Conservation (phyloP, 2,329 filamentous ascomycete species). For the Coniochaeta hoffmannii region DNA sequence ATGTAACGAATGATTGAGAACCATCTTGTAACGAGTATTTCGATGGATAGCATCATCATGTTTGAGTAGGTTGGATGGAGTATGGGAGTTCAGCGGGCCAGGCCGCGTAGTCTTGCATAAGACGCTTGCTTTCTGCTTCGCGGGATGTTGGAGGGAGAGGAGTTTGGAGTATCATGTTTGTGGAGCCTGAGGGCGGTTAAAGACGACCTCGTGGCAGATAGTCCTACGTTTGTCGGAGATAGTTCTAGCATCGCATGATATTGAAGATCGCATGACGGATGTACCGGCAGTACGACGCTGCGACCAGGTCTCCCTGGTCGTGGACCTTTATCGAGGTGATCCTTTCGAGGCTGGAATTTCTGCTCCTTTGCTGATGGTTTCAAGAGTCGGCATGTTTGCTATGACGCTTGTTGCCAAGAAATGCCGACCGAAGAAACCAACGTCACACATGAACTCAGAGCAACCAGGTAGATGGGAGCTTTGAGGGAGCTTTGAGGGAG, state of each 20-base stretch:
- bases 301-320: not conserved
- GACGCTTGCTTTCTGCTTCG: not conserved
- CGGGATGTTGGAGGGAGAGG: not conserved
- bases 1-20: not conserved
- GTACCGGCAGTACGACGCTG: not conserved
- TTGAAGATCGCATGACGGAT: not conserved
- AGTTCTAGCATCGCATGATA: not conserved
- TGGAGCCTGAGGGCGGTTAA: conserved; percentile 1
- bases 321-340: not conserved
- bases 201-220: not conserved
- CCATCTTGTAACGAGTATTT: not conserved
- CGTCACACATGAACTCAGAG: not conserved
- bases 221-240: not conserved
- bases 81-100: not conserved
- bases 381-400: not conserved
- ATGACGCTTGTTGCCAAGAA: not conserved
- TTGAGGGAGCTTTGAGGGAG: not conserved
- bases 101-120: not conserved
- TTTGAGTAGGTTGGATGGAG: not conserved
- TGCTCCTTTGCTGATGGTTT: not conserved
- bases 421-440: not conserved
- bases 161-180: not conserved
- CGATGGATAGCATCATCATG: not conserved
- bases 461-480: not conserved
- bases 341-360: not conserved